phyloP scores from a whole-genome alignment of 495 filamentous ascomycete genomes.

The Penicillium alfredii region DNA sequence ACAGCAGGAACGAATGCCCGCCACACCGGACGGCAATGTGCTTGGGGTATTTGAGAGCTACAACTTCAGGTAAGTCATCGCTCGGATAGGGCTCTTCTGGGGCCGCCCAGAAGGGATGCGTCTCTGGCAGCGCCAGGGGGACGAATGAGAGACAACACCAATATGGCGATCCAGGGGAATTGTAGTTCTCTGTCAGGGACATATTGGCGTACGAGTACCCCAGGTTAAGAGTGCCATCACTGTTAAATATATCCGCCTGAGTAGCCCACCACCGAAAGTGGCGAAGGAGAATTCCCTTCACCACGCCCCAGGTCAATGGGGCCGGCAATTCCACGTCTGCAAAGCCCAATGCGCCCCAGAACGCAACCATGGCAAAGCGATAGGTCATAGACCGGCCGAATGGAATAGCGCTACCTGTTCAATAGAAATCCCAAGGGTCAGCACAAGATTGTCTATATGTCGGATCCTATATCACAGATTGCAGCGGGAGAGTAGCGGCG shows the following conservation, averaged over 20 bases:
- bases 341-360: slow-evolving; percentile 73
- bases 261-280: slow-evolving; percentile 76
- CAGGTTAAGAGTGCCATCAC: slow-evolving; percentile 66
- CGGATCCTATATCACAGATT: too few species aligned
- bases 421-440: background rate
- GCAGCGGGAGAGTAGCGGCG: too few species aligned
- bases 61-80: slow-evolving; percentile 45
- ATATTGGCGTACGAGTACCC: slow-evolving; percentile 76
- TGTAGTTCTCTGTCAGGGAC: slow-evolving; percentile 41
- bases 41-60: slow-evolving; percentile 56
- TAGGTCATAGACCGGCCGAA: slow-evolving; percentile 75
- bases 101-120: slow-evolving; percentile 70
- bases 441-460: too few species aligned
- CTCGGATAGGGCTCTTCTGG: slow-evolving; percentile 56
- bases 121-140: slow-evolving; percentile 57
- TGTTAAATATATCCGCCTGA: slow-evolving; percentile 64
- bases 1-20: slow-evolving; percentile 66
- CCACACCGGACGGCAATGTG: slow-evolving; percentile 59
- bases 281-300: slow-evolving; percentile 67
- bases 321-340: slow-evolving; percentile 65
- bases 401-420: slow-evolving; percentile 50
- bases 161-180: slow-evolving; percentile 31
- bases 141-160: slow-evolving; percentile 77
- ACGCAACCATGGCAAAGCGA: slow-evolving; percentile 74
- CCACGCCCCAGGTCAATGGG: slow-evolving; percentile 68